Base-by-base conservation (phyloP, 352 stramenopile species). In the Pythium insidiosum region DNA sequence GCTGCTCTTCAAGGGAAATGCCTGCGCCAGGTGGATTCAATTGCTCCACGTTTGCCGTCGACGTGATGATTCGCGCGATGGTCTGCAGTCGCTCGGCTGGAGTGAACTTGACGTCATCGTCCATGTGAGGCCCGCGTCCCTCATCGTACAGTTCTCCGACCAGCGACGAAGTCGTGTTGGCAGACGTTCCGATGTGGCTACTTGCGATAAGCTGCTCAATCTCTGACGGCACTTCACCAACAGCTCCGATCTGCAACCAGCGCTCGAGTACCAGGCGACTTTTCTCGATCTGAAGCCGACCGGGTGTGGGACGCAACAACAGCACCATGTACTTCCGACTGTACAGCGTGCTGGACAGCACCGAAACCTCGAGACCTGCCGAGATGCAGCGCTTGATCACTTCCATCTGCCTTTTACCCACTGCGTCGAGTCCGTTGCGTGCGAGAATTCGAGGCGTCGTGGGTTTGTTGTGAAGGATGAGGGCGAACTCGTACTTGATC, bases 1-100 rank as follows among this genome's bases (percentile, higher is more conserved):
- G 86, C n/a, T 81, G 60, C 23, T 86, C 77, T 47, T 90, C 80
- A 28, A 92, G 70, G 6, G 71, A 79, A 23, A 92, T 90, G 13
- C 68, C 69, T 2, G 80, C 80, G 7, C 74, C 80, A 3, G 80
- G 77, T n/a, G 80, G 80, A 30, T 87, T 88, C 9, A 92, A 29
- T 10, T 89, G 66, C 39, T 84, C 68, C 19, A 73, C 56, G 40
- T 85, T 81, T 1, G 67, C 61, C 1, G 70, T 88, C 1, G 76
- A 88, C 23, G 80, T 88, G 47, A 92, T 85, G 47, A 92, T 92
- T n/a, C 80, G 80, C 5, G 74, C 80, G 30, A 92, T 92, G 0
- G 80, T 88, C 47, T 92, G 80, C 13, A 92, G 77, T 6, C 80
- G 75, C 36, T 92, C 80, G 11, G 80, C 80, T 5, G 80, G 80